Percentiles rank a stretch among this genome's conserved stretches.
Evolutionary conservation across 2,329 filamentous ascomycete genomes (phyloP).

Genomic region (Cadophora gregata): DNA sequence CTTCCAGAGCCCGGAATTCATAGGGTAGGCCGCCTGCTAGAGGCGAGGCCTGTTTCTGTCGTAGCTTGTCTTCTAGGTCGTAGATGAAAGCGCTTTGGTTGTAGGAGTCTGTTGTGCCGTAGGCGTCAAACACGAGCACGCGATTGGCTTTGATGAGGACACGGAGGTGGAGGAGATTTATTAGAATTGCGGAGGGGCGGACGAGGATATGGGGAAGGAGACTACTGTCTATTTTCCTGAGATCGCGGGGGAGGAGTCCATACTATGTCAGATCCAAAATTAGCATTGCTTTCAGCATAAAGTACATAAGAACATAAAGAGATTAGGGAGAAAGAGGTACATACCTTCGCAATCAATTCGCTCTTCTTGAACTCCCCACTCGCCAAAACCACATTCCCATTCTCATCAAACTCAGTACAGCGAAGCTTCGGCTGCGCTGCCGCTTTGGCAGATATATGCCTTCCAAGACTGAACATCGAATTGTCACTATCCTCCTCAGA

Average conservation of each 20-base stretch:
- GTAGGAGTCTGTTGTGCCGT: constrained; percentile 92
- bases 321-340: constrained; percentile 32
- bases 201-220: constrained; percentile 95
- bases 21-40: constrained; percentile 77
- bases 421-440: constrained; percentile 84
- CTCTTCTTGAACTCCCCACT: constrained; percentile 98
- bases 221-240: constrained; percentile 97
- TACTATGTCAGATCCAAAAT: constrained; percentile 61
- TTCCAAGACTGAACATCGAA: constrained; percentile 71
- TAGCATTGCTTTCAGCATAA: constrained; percentile 27
- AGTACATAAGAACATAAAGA: neutral
- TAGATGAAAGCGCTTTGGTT: constrained; percentile 98
- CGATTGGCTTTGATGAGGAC: constrained; percentile 95
- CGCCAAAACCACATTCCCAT: constrained; percentile 88
- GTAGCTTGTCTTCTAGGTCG: constrained; percentile 89
- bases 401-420: constrained; percentile 94
- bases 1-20: constrained; percentile 94
- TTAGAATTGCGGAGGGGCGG: constrained; percentile 88
- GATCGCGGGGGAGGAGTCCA: constrained; percentile 87
- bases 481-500: constrained; percentile 64
- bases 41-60: constrained; percentile 72
- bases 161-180: constrained; percentile 95
- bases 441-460: constrained; percentile 75
- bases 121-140: constrained; percentile 94
- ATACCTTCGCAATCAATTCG: constrained; percentile 91